Evolutionary conservation across 176 grass and related monocot species (phyloP).

Genomic region (Oryza officinalis): DNA sequence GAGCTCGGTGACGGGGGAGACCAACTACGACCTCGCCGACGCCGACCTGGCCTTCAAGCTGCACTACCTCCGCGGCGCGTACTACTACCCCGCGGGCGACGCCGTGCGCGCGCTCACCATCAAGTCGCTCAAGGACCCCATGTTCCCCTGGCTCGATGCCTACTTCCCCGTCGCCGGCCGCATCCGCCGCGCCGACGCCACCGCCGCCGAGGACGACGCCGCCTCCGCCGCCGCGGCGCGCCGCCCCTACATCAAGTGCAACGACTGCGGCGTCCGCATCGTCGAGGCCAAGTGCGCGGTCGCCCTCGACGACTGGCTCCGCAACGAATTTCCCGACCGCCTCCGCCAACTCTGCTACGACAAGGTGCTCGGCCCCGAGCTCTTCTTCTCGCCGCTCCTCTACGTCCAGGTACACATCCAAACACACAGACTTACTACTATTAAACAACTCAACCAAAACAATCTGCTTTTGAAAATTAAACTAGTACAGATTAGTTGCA

Average conservation of each 20-base stretch:
- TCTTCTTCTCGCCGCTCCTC: constrained; percentile 80
- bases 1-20: constrained; percentile 68
- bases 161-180: constrained; percentile 66
- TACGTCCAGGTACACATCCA: constrained; percentile 70
- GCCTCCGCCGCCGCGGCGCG: not conserved
- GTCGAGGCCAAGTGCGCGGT: constrained; percentile 70
- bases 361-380: constrained; percentile 84
- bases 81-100: constrained; percentile 65
- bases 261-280: constrained; percentile 93
- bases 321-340: constrained; percentile 31
- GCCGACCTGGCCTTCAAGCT: constrained; percentile 69
- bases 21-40: constrained; percentile 50
- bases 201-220: not conserved
- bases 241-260: constrained; percentile 76
- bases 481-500: not conserved
- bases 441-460: not conserved
- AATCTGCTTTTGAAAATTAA: not conserved
- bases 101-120: constrained; percentile 30
- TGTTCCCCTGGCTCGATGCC: constrained; percentile 76
- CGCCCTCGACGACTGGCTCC: constrained; percentile 63
- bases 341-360: constrained; percentile 54
- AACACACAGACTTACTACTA: too few species aligned
- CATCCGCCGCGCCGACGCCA: constrained; percentile 46
- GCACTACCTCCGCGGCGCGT: constrained; percentile 76
- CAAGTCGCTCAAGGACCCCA: constrained; percentile 69